Base-by-base conservation (phyloP, 371 early-diverging fungal genomes). In the Synchytrium microbalum region DNA sequence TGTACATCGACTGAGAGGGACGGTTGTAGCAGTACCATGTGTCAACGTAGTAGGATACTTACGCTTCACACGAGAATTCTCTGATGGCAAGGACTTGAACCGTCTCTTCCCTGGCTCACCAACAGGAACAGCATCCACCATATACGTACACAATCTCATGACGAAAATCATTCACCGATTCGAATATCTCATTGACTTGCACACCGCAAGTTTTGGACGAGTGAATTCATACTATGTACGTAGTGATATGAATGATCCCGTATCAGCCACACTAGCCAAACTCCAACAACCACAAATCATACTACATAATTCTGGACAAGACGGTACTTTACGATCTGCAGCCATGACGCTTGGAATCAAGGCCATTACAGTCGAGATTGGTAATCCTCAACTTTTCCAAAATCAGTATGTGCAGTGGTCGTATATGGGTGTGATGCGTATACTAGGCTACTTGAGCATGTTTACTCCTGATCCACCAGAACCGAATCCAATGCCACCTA, bases 181-280 rank as follows among this genome's bases (percentile, higher is more conserved):
- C 68, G 83, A 91, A 58, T 89, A 88, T 64, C 68, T 92, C 69
- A 83, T 93, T 66, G 94, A 93, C 70, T 68, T 93, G 66, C 94
- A 93, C 65, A 93, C 94, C 0, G 92, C 94, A 0, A 86, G 86
- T 38, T 85, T 86, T 66, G 94, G 94, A 1, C 77, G 93, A 16
- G 84, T 88, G 32, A 93, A 93, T 71, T 88, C 88, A 0, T 84
- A 89, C 58, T 93, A 93, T 75, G 93, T 93, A 23, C 79, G 93
- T 19, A 85, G 88, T 61, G 88, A 93, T 64, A 85, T 93, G 88
- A 88, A 87, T 62, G 88, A 92, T 71, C 68, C 84, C 0, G 81
- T 78, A 1, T 84, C 88, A 1, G 83, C 87, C 1, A 77, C 79
- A 8, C 79, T 93, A 85, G 93, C 93, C 1, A 86, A 85, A 27